Percentiles rank a stretch among this genome's conserved stretches.
phyloP scores from a whole-genome alignment of 2,329 filamentous ascomycete genomes.

The Didymella sp. region DNA sequence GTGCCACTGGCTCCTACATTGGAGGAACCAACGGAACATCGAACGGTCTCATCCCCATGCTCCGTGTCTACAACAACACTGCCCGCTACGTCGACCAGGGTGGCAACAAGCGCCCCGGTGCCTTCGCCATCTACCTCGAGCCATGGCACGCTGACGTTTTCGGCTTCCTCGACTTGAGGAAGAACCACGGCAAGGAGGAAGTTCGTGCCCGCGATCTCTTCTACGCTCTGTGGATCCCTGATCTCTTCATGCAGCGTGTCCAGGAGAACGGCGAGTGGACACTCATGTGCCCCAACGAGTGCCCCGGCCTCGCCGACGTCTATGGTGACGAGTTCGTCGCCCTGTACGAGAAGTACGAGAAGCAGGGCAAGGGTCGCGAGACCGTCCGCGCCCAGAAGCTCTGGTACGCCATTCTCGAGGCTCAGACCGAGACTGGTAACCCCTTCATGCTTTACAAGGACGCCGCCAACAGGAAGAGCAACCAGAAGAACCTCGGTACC shows the following conservation, averaged over 20 bases:
- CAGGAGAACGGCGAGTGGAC: conserved; percentile 98
- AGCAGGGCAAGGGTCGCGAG: conserved; percentile 83
- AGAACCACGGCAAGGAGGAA: conserved; percentile 99
- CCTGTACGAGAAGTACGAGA: conserved; percentile 89
- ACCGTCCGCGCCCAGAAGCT: conserved; percentile 98
- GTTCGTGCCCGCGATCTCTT: conserved; percentile 96
- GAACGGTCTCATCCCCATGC: conserved; percentile 96
- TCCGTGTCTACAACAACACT: conserved; percentile 99
- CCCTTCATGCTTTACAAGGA: conserved; percentile 99
- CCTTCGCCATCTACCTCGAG: conserved; percentile 98
- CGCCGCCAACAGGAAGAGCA: conserved; percentile 97
- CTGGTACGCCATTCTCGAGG: conserved; percentile 98
- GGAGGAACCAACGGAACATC: conserved; percentile 97
- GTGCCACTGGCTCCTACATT: conserved; percentile 97
- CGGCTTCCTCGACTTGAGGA: conserved; percentile 94
- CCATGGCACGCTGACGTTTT: conserved; percentile 99
- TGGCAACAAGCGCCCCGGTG: conserved; percentile 98
- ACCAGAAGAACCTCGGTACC: conserved; percentile 99
- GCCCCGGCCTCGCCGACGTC: conserved; percentile 90
- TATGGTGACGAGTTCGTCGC: conserved; percentile 98
- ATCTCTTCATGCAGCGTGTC: conserved; percentile 99
- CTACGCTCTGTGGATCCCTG: conserved; percentile 97
- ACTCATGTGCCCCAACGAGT: conserved; percentile 97
- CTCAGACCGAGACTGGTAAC: conserved; percentile 98
- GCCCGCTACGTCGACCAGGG: conserved; percentile 98